A percentile compares a stretch with the other conserved stretches of the same genome.
Conservation (phyloP, 345 rosid species). For the Populus ilicifolia region DNA sequence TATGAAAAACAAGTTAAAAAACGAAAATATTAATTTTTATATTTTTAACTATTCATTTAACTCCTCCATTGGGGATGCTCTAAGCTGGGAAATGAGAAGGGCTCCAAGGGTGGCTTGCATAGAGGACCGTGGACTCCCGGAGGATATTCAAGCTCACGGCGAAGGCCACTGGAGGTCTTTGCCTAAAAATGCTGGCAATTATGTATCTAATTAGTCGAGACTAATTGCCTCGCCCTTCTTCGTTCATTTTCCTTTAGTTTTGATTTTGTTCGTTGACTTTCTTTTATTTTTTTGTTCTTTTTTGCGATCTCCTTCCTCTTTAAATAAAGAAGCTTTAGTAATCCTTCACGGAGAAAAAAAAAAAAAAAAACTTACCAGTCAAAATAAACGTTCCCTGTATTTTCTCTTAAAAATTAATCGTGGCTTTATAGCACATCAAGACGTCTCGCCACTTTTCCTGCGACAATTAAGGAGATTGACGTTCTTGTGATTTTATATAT, state of each 20-base stretch:
- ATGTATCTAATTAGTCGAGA: neutral
- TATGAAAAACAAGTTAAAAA: too few species aligned
- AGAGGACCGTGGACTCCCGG: constrained; percentile 60
- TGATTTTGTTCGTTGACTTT: neutral
- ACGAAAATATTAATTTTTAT: too few species aligned
- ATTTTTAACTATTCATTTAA: too few species aligned
- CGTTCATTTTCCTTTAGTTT: neutral
- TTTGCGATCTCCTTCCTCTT: neutral
- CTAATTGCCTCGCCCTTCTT: neutral
- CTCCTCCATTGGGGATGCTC: too few species aligned
- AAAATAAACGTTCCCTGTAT: neutral
- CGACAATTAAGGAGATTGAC: too few species aligned
- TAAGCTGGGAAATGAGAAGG: constrained; percentile 42
- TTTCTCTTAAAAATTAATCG: neutral
- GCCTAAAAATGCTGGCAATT: constrained; percentile 55
- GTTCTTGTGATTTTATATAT: too few species aligned
- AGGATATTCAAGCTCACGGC: constrained; percentile 48
- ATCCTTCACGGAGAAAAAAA: too few species aligned
- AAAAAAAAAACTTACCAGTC: neutral
- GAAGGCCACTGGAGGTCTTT: constrained; percentile 64
- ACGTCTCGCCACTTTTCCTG: too few species aligned
- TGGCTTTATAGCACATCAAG: neutral
- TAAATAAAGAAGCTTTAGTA: neutral
- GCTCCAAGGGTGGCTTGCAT: constrained; percentile 54
- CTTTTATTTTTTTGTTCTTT: neutral